Conservation (phyloP, 441 rosid species). For the Iberis amara region DNA sequence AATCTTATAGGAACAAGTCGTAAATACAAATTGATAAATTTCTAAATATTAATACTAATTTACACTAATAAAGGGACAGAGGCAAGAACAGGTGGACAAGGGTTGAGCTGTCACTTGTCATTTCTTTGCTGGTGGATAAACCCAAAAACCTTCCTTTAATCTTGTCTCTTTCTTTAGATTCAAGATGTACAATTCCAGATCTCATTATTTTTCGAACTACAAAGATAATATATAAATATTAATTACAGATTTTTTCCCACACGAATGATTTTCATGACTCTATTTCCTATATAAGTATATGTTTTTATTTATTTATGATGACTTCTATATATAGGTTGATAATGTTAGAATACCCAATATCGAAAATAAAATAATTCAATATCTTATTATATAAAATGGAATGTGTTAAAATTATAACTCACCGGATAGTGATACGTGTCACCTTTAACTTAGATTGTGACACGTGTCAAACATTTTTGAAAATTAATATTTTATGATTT, state of each 20-base stretch:
- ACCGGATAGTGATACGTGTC: too few relatives aligned
- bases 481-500: too few relatives aligned
- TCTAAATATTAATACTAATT: constrained; percentile 21
- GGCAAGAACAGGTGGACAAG: constrained; percentile 25
- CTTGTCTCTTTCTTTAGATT: constrained; percentile 19
- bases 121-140: constrained; percentile 24
- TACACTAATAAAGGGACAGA: constrained; percentile 27
- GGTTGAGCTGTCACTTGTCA: constrained; percentile 28
- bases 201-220: background rate
- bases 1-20: constrained; percentile 12
- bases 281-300: background rate
- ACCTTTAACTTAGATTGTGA: too few relatives aligned
- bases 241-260: background rate
- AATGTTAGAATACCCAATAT: background rate
- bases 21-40: constrained; percentile 3
- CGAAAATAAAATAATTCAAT: too few relatives aligned
- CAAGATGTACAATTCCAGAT: constrained; percentile 9
- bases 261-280: background rate
- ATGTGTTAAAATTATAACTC: too few relatives aligned
- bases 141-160: constrained; percentile 13
- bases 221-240: background rate
- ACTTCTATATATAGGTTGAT: background rate
- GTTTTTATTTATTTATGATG: too few relatives aligned
- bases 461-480: too few relatives aligned
- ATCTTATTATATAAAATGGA: too few relatives aligned